Percentiles rank a stretch among this genome's conserved stretches.
Evolutionary conservation across 2,329 filamentous ascomycete species (phyloP).

Genomic region (Trichoderma hamatum): DNA sequence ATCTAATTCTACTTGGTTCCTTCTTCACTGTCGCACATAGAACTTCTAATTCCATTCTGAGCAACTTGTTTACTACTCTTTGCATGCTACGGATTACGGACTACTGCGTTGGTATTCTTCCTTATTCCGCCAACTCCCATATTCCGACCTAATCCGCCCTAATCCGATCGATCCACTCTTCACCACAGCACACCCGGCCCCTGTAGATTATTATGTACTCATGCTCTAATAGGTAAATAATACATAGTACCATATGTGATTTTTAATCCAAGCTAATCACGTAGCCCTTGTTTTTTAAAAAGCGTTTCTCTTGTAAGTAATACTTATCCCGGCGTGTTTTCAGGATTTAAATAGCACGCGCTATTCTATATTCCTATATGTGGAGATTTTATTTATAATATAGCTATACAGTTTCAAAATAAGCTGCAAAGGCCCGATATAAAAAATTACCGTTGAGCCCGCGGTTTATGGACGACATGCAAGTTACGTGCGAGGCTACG

Average conservation of each 20-base stretch:
- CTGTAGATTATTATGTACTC: no score
- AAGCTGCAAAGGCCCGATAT: no score
- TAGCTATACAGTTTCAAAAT: no score
- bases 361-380: no score
- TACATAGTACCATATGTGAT: no score
- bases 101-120: neutral
- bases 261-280: neutral
- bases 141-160: conserved; percentile 4
- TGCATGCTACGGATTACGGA: neutral
- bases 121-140: neutral
- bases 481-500: no score
- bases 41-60: neutral
- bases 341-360: no score
- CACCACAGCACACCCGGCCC: neutral
- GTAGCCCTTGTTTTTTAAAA: neutral
- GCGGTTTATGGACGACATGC: no score
- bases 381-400: no score
- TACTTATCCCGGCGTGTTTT: neutral
- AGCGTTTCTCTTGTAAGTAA: neutral
- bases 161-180: neutral
- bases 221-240: neutral
- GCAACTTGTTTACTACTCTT: neutral
- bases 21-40: neutral
- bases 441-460: no score
- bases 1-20: neutral